Base-by-base conservation (phyloP, 306 rosid genomes). In the Lathyrus sativus region DNA sequence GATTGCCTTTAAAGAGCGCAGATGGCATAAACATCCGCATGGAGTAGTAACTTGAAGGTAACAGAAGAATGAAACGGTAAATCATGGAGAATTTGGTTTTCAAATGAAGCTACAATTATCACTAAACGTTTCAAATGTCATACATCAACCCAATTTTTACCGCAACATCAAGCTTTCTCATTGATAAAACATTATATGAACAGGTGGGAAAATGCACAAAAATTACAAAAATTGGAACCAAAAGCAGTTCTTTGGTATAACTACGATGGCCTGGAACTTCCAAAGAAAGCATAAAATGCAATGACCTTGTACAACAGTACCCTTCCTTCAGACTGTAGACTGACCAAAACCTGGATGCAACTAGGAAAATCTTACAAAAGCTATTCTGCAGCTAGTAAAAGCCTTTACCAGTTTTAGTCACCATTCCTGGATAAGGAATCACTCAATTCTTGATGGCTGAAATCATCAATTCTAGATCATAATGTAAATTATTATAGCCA, bases 261-360 rank as follows among this genome's bases (percentile, higher is more conserved):
- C 73, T 65, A 48, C 14, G 65, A 71, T 57, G 67, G 57, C 28
- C 46, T 4, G 2, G 67, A 64, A 57, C 72, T 54, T 58, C 54
- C 63, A 14, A 45, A 9, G 33, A 18, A 49, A 74, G 69, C 19
- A 38, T 48, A 67, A 46, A 67, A 46, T 3, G 57, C 56, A 73
- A 63, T 41, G 65, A 62, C 33, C 70, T 5, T 62, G 29, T 57
- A 55, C 44, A 54, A 35, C 54, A 18, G 44, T 45, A 35, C 67
- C 39, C 76, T 62, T 70, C 50, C 65, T 62, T 62, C 50, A 45
- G 67, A 70, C 22, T 62, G 67, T 46, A 24, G 65, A 64, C 5
- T 53, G 80, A 44, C 58, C 44, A 61, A 62, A 65, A 74, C 72
- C 65, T 11, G 58, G 54, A 77, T 65, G 70, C 79, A 67, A 66